These are phyloP conservation scores for Chlorencoelia australis DNA, from an alignment of 2,329 filamentous ascomycete species.

Conservation along the genomic window DNA sequence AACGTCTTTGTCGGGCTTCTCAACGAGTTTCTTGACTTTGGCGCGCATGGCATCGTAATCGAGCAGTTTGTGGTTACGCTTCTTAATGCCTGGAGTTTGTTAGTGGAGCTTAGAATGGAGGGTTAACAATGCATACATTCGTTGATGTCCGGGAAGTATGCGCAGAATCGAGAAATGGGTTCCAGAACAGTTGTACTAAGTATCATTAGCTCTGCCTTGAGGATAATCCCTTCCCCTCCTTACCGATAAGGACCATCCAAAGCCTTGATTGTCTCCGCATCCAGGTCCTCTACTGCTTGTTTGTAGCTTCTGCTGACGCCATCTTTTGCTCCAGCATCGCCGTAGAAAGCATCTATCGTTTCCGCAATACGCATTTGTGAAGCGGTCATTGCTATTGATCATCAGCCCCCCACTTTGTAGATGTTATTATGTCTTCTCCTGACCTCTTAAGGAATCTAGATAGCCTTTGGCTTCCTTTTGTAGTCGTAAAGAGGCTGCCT, in stretches of 20 bases:
- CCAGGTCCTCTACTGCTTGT: constrained; percentile 93
- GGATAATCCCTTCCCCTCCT: constrained; percentile 3
- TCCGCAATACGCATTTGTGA: constrained; percentile 99
- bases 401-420: constrained; percentile 9
- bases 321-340: constrained; percentile 87
- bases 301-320: constrained; percentile 96
- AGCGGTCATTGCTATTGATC: constrained; percentile 76
- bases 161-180: constrained; percentile 90
- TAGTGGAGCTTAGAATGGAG: not conserved
- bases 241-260: constrained; percentile 89
- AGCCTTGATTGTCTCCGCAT: constrained; percentile 97
- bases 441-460: constrained; percentile 88
- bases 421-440: constrained; percentile 12
- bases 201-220: constrained; percentile 12
- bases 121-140: constrained; percentile 53
- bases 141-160: constrained; percentile 98
- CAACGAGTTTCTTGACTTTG: constrained; percentile 91
- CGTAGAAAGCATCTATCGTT: constrained; percentile 98
- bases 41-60: constrained; percentile 95
- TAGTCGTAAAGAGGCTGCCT: constrained; percentile 79
- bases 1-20: constrained; percentile 98
- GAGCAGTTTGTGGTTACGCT: constrained; percentile 94
- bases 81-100: constrained; percentile 70
- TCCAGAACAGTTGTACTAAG: constrained; percentile 80
- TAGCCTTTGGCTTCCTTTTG: constrained; percentile 99